Evolutionary conservation across 192 early-diverging fungal species (phyloP), one percentile per base, ranked within the genome.

Genomic region (Martensiomyces pterosporus): DNA sequence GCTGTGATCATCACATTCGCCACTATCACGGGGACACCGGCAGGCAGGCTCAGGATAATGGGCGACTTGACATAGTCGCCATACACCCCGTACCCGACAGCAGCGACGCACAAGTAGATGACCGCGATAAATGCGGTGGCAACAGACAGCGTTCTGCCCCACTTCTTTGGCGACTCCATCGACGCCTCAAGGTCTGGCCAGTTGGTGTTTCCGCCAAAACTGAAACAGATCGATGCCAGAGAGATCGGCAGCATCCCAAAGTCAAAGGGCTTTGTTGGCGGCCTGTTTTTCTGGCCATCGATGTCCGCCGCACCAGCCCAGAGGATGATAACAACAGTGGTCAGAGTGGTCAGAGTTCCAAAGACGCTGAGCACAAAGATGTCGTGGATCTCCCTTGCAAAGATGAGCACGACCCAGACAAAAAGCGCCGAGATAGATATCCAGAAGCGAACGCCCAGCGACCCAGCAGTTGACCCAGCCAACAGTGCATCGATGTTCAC

Each of bases 111-210:
- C 12, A 85, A 38, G 61, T 93, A 91, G 57, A 93, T 79, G 9
- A 70, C 26, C 0, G 81, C 78, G 47, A 89, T 86, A 16, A 85
- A 83, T 2, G 63, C 64, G 24, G 90, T 72, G 33, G 80, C 79
- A n/a, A 76, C 64, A 5, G 74, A 65, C 36, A 87, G 64, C 2
- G 88, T 87, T 37, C 63, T 79, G 65, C 71, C 71, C 81, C 88
- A 93, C 39, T 79, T 39, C 25, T 74, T 60, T 15, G 87, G 88
- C 17, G 84, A 75, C 40, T 77, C 70, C 89, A 93, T 91, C 14
- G 84, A 83, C 8, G 77, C 79, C 49, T 93, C 88, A 16, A 93
- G 80, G 46, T 89, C 82, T 18, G 89, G 85, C 72, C 89, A 93
- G 27, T 91, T 85, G 15, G 81, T 81, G 56, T 91, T 93, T 34